Conservation (phyloP, 768 basidiomycete genomes). For the Tylopilus intermedius region DNA sequence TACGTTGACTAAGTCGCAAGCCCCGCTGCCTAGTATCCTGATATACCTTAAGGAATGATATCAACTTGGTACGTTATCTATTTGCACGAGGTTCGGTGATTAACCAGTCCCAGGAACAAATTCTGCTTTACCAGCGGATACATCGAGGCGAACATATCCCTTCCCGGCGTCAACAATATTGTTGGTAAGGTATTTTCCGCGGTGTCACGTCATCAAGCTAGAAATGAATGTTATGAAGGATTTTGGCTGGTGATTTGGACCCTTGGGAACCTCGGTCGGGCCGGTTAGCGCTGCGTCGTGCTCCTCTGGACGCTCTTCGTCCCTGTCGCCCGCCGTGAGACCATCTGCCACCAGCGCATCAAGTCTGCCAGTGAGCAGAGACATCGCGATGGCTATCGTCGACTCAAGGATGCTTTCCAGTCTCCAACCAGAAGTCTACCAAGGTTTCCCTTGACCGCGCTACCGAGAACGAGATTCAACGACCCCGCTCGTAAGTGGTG, state of each 20-base stretch:
- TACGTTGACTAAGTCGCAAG: slow-evolving; percentile 14
- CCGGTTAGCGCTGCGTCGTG: too few relatives aligned
- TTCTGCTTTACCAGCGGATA: slow-evolving; percentile 86
- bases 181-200: slow-evolving; percentile 35
- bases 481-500: too few relatives aligned
- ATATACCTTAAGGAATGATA: slow-evolving; percentile 44
- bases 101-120: slow-evolving; percentile 59
- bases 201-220: not conserved
- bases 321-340: too few relatives aligned
- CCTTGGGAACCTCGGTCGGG: slow-evolving; percentile 56
- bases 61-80: slow-evolving; percentile 32
- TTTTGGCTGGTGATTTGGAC: slow-evolving; percentile 57
- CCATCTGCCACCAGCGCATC: too few relatives aligned
- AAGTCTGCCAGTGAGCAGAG: too few relatives aligned
- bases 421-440: too few relatives aligned
- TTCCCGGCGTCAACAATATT: slow-evolving; percentile 65
- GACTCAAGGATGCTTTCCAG: too few relatives aligned
- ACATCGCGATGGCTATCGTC: too few relatives aligned
- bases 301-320: too few relatives aligned
- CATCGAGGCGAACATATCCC: slow-evolving; percentile 56
- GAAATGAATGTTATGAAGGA: slow-evolving; percentile 22
- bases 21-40: slow-evolving; percentile 24
- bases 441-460: too few relatives aligned
- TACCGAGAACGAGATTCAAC: too few relatives aligned
- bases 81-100: not conserved